A percentile compares a stretch with the other conserved stretches of the same genome.
These are phyloP conservation scores for Phytophthora chlamydospora DNA, from an alignment of 352 stramenopile genomes.

Conservation along the genomic window DNA sequence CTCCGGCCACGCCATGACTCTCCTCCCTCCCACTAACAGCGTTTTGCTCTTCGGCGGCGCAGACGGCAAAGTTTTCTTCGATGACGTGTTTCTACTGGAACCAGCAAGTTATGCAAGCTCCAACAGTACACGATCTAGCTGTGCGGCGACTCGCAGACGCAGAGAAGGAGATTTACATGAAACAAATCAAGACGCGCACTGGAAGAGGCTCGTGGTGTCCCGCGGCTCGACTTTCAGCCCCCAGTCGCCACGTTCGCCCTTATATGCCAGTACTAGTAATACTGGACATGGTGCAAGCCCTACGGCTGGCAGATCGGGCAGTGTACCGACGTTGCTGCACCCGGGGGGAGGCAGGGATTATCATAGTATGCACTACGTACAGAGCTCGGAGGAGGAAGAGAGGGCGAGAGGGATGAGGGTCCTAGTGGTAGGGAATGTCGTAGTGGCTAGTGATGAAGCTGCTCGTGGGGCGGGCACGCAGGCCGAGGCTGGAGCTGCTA, in stretches of 20 bases:
- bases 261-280: conserved; percentile 18
- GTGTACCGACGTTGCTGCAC: conserved; percentile 19
- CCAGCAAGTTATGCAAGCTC: conserved; percentile 29
- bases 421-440: conserved; percentile 68
- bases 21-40: conserved; percentile 50
- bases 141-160: conserved; percentile 8
- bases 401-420: conserved; percentile 47
- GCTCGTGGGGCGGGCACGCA: conserved; percentile 15
- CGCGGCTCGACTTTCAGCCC: conserved; percentile 24
- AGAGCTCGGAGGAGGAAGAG: conserved; percentile 43
- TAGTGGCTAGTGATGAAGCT: conserved; percentile 45
- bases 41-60: conserved; percentile 70
- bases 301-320: conserved; percentile 12
- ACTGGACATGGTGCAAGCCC: conserved; percentile 5
- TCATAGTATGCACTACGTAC: conserved; percentile 80
- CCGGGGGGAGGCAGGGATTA: conserved; percentile 51
- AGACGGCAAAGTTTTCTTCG: conserved; percentile 61
- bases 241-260: conserved; percentile 21
- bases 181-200: conserved; percentile 31
- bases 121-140: not conserved
- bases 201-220: conserved; percentile 62
- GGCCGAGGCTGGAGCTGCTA: conserved; percentile 14
- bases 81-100: conserved; percentile 69
- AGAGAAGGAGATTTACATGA: not conserved
- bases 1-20: conserved; percentile 66